phyloP scores from a whole-genome alignment of 2,329 filamentous ascomycete species.

The Hymenoscyphus occultus region DNA sequence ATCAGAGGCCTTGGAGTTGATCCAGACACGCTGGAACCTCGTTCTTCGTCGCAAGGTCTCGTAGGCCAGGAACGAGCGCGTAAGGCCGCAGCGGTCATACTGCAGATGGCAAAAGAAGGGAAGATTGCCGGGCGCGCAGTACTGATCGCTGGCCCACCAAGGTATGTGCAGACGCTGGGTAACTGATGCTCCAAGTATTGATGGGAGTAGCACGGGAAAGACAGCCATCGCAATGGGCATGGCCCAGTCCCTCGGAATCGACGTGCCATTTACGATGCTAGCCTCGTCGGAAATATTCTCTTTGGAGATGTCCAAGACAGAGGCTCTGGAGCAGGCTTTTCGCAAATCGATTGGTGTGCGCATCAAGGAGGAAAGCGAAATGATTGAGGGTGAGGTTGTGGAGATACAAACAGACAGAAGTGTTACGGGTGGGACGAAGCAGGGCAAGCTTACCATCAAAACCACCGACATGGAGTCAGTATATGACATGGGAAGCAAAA shows the following conservation, averaged over 20 bases:
- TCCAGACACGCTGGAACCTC: constrained; percentile 83
- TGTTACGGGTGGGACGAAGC: constrained; percentile 93
- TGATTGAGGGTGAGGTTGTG: constrained; percentile 98
- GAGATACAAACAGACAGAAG: constrained; percentile 98
- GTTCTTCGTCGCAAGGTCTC: constrained; percentile 81
- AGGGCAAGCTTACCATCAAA: constrained; percentile 98
- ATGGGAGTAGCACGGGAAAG: constrained; percentile 75
- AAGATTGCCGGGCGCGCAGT: constrained; percentile 97
- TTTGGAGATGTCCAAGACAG: constrained; percentile 98
- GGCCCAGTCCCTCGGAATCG: constrained; percentile 89
- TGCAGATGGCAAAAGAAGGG: constrained; percentile 98
- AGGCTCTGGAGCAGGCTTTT: constrained; percentile 97
- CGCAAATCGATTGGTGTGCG: constrained; percentile 96
- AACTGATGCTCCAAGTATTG: constrained; percentile 1
- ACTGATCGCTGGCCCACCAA: constrained; percentile 90
- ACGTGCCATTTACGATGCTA: constrained; percentile 95
- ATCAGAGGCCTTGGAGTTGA: constrained; percentile 95
- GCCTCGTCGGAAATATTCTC: constrained; percentile 98
- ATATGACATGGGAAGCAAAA: constrained; percentile 99
- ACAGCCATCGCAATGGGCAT: constrained; percentile 99
- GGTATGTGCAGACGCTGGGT: constrained; percentile 43
- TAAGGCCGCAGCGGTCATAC: constrained; percentile 91
- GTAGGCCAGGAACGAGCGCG: constrained; percentile 96
- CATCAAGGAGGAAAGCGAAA: constrained; percentile 98
- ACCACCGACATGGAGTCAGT: constrained; percentile 99